These are phyloP conservation scores for Suhomyces faveliae DNA, from an alignment of 805 yeast genomes.

Conservation along the genomic window DNA sequence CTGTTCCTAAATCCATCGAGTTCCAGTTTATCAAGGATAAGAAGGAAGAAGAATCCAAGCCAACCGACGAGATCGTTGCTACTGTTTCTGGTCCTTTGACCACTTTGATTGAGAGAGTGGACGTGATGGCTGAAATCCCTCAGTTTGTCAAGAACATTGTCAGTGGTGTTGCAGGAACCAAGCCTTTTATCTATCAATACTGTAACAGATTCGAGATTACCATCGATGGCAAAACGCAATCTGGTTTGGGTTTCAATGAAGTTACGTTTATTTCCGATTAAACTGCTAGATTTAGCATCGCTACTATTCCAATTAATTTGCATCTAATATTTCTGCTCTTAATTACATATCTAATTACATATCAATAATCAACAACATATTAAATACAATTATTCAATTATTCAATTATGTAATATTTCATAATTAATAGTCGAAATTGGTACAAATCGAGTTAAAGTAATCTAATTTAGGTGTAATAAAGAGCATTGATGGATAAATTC, in stretches of 20 bases:
- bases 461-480: too few species aligned
- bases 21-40: conserved; percentile 55
- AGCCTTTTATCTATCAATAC: conserved; percentile 95
- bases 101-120: conserved; percentile 81
- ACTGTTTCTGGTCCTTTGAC: conserved; percentile 59
- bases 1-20: conserved; percentile 67
- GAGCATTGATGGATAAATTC: too few species aligned
- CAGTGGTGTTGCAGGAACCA: conserved; percentile 91
- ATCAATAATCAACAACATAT: neutral
- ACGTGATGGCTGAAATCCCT: conserved; percentile 97
- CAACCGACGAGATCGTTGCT: conserved; percentile 43
- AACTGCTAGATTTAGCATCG: too few species aligned
- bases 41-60: conserved; percentile 43
- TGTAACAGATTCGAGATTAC: conserved; percentile 59
- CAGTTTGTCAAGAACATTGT: conserved; percentile 90
- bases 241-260: conserved; percentile 71
- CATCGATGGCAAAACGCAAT: conserved; percentile 44
- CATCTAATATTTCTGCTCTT: too few species aligned
- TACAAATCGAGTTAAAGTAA: too few species aligned
- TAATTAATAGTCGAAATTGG: too few species aligned
- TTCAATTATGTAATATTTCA: too few species aligned
- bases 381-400: too few species aligned
- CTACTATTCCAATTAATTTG: too few species aligned
- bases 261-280: conserved; percentile 70
- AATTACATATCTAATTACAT: neutral